These are phyloP conservation scores for Pharus latifolius DNA, from an alignment of 176 grass and related monocot genomes.

Conservation along the genomic window DNA sequence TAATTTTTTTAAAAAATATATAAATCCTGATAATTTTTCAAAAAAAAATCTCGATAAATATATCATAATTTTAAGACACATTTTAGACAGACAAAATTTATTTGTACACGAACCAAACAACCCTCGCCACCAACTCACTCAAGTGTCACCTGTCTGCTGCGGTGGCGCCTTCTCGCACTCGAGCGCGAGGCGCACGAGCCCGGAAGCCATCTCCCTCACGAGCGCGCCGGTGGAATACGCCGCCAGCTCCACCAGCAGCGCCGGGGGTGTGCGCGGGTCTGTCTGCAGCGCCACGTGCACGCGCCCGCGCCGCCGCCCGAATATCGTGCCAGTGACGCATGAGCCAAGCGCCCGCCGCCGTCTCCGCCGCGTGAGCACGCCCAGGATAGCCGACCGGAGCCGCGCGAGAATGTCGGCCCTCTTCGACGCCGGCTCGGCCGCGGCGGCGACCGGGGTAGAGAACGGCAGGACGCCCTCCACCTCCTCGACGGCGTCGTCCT, in stretches of 20 bases:
- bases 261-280: conserved; percentile 47
- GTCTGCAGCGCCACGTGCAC: conserved; percentile 69
- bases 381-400: conserved; percentile 46
- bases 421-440: neutral
- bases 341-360: conserved; percentile 20
- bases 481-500: neutral
- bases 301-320: conserved; percentile 57
- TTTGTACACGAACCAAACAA: too few species aligned
- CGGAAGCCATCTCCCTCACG: conserved; percentile 85
- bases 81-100: too few species aligned
- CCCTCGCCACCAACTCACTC: too few species aligned
- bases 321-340: conserved; percentile 69
- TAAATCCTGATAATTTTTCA: too few species aligned
- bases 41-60: too few species aligned
- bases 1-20: too few species aligned
- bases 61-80: too few species aligned
- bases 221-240: conserved; percentile 59
- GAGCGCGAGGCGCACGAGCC: conserved; percentile 70
- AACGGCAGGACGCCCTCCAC: neutral
- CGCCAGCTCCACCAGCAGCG: conserved; percentile 55
- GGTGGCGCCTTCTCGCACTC: conserved; percentile 37
- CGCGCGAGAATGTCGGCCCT: conserved; percentile 12
- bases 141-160: conserved; percentile 1
- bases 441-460: neutral
- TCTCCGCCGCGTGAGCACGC: conserved; percentile 20